These are phyloP conservation scores for Nannochloropsis oceanica DNA, from an alignment of 108 stramenopile genomes.

Conservation along the genomic window DNA sequence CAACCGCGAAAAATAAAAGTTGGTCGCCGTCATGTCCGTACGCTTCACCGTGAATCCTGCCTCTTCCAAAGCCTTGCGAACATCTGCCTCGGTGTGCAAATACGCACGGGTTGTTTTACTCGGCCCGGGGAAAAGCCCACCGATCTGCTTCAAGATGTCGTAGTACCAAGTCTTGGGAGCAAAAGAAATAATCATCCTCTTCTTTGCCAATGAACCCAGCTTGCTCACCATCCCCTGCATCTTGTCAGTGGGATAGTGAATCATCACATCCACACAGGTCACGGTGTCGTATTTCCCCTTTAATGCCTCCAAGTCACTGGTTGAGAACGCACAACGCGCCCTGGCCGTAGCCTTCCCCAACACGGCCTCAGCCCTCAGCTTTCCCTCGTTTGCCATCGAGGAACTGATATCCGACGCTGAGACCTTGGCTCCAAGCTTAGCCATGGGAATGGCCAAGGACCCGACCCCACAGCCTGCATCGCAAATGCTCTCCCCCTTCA, in stretches of 20 bases:
- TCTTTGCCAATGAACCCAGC: slow-evolving; percentile 61
- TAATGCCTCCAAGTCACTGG: slow-evolving; percentile 80
- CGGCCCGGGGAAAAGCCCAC: slow-evolving; percentile 88
- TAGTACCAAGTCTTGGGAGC: slow-evolving; percentile 94
- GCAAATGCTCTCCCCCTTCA: slow-evolving; percentile 27
- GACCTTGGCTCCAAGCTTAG: slow-evolving; percentile 69
- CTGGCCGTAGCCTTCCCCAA: background rate
- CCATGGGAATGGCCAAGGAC: slow-evolving; percentile 81
- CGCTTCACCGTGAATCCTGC: slow-evolving; percentile 71
- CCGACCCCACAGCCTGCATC: slow-evolving; percentile 25
- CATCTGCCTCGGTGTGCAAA: slow-evolving; percentile 73
- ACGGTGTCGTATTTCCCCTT: slow-evolving; percentile 78
- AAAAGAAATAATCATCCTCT: slow-evolving; percentile 76
- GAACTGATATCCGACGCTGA: slow-evolving; percentile 79
- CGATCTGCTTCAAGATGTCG: slow-evolving; percentile 74
- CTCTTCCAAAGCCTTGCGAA: slow-evolving; percentile 53
- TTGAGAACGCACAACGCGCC: slow-evolving; percentile 50
- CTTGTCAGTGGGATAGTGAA: slow-evolving; percentile 90
- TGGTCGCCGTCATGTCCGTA: slow-evolving; percentile 83
- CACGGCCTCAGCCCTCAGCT: background rate
- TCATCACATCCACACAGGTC: slow-evolving; percentile 90
- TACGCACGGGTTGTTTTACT: slow-evolving; percentile 89
- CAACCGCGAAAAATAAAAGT: slow-evolving; percentile 89
- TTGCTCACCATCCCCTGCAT: slow-evolving; percentile 70
- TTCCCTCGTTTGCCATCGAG: slow-evolving; percentile 73